A percentile compares a stretch with the other conserved stretches of the same genome.
These are phyloP conservation scores for Aristolochia californica DNA, from an alignment of 164 flowering plant genomes.

Conservation along the genomic window DNA sequence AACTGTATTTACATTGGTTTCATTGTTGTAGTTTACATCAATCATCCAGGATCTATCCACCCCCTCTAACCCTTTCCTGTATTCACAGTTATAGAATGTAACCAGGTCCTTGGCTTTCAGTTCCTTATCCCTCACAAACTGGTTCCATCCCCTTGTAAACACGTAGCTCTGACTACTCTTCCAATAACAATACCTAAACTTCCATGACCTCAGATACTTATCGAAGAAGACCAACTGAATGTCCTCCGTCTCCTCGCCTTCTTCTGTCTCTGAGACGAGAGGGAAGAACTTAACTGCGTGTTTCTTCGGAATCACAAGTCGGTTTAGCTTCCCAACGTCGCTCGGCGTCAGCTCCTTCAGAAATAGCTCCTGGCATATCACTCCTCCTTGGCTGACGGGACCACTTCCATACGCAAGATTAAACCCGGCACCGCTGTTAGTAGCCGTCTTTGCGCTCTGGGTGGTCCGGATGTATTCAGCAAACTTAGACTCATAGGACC, in stretches of 20 bases:
- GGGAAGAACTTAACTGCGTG: conserved; percentile 54
- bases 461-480: conserved; percentile 16
- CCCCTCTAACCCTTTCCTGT: conserved; percentile 5
- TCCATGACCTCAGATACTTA: conserved; percentile 39
- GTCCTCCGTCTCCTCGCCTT: conserved; percentile 16
- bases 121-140: conserved; percentile 55
- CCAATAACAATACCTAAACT: conserved; percentile 79
- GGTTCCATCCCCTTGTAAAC: conserved; percentile 70
- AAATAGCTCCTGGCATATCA: conserved; percentile 34
- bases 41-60: conserved; percentile 15
- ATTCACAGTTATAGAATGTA: conserved; percentile 29
- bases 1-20: not conserved
- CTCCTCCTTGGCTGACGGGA: conserved; percentile 7
- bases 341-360: conserved; percentile 87
- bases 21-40: conserved; percentile 9
- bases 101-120: conserved; percentile 44
- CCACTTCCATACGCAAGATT: not conserved
- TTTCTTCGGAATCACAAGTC: conserved; percentile 79
- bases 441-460: conserved; percentile 3
- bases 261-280: conserved; percentile 13
- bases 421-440: not conserved
- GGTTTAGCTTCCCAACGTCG: conserved; percentile 80
- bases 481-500: conserved; percentile 38
- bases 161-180: conserved; percentile 80
- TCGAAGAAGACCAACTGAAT: conserved; percentile 37